Conservation (phyloP, 2,329 filamentous ascomycete species). For the Pseudonectria buxi region DNA sequence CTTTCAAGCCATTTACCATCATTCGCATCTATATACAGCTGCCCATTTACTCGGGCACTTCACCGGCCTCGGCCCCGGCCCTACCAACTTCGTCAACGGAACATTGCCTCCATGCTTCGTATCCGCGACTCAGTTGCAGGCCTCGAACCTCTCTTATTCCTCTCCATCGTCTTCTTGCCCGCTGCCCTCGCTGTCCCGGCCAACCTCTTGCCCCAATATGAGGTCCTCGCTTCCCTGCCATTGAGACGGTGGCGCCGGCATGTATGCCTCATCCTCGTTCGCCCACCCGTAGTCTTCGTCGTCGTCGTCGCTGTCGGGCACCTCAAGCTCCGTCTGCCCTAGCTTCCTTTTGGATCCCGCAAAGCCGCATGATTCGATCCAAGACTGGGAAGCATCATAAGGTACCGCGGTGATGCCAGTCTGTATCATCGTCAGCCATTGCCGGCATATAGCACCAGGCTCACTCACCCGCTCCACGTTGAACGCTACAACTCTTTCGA, state of each 20-base stretch:
- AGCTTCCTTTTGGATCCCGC: constrained; percentile 57
- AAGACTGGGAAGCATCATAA: constrained; percentile 33
- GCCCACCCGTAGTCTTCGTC: constrained; percentile 70
- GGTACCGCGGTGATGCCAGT: constrained; percentile 36
- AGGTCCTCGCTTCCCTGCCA: constrained; percentile 63
- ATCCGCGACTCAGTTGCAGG: too few species aligned
- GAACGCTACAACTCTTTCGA: constrained; percentile 44
- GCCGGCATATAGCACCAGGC: constrained; percentile 9
- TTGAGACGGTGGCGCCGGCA: constrained; percentile 55
- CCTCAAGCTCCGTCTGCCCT: constrained; percentile 50
- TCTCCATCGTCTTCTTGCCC: constrained; percentile 20
- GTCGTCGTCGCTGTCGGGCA: constrained; percentile 57
- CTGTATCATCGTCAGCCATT: constrained; percentile 28
- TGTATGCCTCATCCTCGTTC: constrained; percentile 55
- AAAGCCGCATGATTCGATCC: constrained; percentile 27
- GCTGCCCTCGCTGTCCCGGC: constrained; percentile 28
- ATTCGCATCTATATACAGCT: too few species aligned
- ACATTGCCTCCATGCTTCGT: constrained; percentile 2
- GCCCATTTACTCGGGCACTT: constrained; percentile 21
- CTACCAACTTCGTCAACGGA: constrained; percentile 10
- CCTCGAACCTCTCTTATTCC: constrained; percentile 10
- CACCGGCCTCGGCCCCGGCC: constrained; percentile 17
- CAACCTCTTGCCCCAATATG: constrained; percentile 43
- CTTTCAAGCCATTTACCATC: too few species aligned
- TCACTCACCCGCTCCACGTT: constrained; percentile 37